Percentiles rank a stretch among this genome's conserved stretches.
phyloP scores from a whole-genome alignment of 2,329 filamentous ascomycete genomes.

The Albophoma yamanashiensis region DNA sequence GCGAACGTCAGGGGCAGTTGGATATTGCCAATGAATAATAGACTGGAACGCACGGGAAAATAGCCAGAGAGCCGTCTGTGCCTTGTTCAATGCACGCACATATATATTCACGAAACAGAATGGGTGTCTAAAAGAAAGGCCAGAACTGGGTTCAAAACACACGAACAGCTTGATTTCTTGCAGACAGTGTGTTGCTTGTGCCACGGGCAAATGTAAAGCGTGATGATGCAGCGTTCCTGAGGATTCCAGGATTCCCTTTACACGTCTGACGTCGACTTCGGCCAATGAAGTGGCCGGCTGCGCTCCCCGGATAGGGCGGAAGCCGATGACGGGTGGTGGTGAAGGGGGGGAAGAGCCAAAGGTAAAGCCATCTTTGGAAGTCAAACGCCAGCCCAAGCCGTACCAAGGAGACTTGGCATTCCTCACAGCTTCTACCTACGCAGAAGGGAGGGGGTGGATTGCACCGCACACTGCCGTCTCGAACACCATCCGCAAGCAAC shows the following conservation, averaged over 20 bases:
- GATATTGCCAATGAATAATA: background rate
- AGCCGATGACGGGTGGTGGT: background rate
- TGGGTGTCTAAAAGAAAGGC: background rate
- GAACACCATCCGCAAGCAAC: background rate
- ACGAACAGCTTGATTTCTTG: background rate
- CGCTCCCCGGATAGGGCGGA: background rate
- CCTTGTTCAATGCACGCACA: background rate
- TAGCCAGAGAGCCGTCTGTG: background rate
- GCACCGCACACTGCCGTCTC: background rate
- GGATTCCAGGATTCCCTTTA: background rate
- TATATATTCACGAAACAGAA: background rate
- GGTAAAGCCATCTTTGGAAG: too few species aligned
- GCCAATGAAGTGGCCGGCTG: background rate
- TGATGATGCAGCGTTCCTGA: background rate
- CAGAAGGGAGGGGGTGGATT: background rate
- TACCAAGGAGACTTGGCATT: background rate
- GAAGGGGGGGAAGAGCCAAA: too few species aligned
- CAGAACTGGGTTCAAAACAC: background rate
- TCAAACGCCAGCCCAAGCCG: background rate
- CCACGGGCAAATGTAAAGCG: background rate
- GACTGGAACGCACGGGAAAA: background rate
- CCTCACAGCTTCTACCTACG: background rate
- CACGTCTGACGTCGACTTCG: background rate
- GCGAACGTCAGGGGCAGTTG: background rate
- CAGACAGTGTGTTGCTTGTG: background rate